Percentiles rank a stretch among this genome's conserved stretches.
Evolutionary conservation across 495 filamentous ascomycete genomes (phyloP).

Genomic region (Daldinia concentrica): DNA sequence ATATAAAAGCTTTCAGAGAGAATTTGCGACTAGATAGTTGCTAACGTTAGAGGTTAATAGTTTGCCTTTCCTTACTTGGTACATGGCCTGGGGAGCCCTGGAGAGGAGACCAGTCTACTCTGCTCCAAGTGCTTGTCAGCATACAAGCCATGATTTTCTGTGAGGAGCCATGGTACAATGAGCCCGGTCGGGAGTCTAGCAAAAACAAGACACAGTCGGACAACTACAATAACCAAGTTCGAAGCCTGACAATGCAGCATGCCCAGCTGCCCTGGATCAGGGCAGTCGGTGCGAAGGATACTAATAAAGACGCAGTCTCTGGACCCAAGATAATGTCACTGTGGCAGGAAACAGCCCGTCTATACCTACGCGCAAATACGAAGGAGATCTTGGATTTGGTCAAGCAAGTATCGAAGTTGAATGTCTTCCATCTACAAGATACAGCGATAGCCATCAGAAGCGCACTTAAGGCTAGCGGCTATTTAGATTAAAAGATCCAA

Average conservation of each 20-base stretch:
- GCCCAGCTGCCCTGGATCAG: constrained; percentile 62
- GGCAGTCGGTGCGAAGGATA: constrained; percentile 20
- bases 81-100: constrained; percentile 67
- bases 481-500: not conserved
- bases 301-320: not conserved
- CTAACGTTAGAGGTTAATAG: constrained; percentile 39
- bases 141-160: constrained; percentile 71
- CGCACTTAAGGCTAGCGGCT: constrained; percentile 10
- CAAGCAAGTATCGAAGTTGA: constrained; percentile 7
- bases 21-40: constrained; percentile 6
- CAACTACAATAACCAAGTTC: constrained; percentile 52
- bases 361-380: constrained; percentile 22
- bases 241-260: constrained; percentile 52
- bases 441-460: not conserved
- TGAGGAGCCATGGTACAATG: constrained; percentile 66
- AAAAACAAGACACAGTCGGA: constrained; percentile 37
- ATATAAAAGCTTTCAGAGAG: too few relatives aligned
- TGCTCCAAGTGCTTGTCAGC: constrained; percentile 68
- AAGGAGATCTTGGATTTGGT: constrained; percentile 9
- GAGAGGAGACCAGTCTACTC: constrained; percentile 61
- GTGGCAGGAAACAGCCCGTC: constrained; percentile 25
- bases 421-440: not conserved
- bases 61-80: constrained; percentile 68
- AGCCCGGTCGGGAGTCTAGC: constrained; percentile 57
- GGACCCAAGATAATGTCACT: not conserved